Base-by-base conservation (phyloP, 2,329 filamentous ascomycete species). In the Monosporascus sp. region DNA sequence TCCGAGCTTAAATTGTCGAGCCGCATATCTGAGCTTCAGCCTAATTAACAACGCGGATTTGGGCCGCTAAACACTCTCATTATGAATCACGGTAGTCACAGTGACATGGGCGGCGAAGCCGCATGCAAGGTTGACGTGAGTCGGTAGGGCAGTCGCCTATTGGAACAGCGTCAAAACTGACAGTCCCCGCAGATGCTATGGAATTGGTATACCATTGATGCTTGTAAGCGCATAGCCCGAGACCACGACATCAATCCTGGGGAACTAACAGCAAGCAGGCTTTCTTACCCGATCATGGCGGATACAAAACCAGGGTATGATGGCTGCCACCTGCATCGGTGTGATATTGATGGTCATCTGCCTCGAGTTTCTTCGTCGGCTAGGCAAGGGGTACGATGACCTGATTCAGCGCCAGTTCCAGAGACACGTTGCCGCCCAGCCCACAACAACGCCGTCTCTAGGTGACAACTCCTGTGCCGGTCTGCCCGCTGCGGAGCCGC, bases 291-390 rank as follows among this genome's bases (percentile, higher is more conserved):
- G 66, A 14, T 68, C 70, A 22, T 76, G 73, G 73, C 68, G 70
- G 37, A 69, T 75, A 52, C 62, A 60, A 38, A 72, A 61, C 51
- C 63, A 70, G 43, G 74, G 72, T 55, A 68, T 68, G 60, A 74
- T 76, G 58, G 73, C 73, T 5, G 73, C 69, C 7, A 69, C 72
- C 15, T 76, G 73, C 65, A 73, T 76, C 57, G 74, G 73, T 43
- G 70, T 73, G 26, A 63, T 74, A 26, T 58, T 75, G 5, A 65
- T 76, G 7, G 71, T 71, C 20, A 65, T 75, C 15, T 47, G 63
- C 37, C 68, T 76, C 57, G 73, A 76, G 57, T 62, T 68, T 14
- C 61, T 72, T n/a, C 72, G 73, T 2, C 70, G 73, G 4, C 35
- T 71, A 28, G 72, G 71, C 51, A 74, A 68, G 53, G 73, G 75